These are phyloP conservation scores for Monosporascus sp. DNA, from an alignment of 2,329 filamentous ascomycete species.

Conservation along the genomic window DNA sequence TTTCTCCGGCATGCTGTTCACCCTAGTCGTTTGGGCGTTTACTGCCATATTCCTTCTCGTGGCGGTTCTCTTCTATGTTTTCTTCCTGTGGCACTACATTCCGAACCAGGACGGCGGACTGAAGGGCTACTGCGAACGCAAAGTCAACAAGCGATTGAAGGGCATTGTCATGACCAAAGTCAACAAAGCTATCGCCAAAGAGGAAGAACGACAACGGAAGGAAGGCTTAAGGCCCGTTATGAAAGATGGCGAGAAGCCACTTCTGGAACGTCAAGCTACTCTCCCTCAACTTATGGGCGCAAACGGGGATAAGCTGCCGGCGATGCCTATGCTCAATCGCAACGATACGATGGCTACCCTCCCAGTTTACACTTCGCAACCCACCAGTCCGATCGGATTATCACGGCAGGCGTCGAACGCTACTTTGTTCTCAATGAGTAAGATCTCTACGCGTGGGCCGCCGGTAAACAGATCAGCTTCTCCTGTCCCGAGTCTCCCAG, in stretches of 20 bases:
- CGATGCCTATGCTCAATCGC: constrained; percentile 54
- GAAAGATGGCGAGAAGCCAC: constrained; percentile 48
- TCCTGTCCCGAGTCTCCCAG: constrained; percentile 31
- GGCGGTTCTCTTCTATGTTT: constrained; percentile 72
- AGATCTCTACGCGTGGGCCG: constrained; percentile 59
- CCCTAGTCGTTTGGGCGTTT: constrained; percentile 82
- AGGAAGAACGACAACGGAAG: constrained; percentile 55
- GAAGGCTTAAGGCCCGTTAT: constrained; percentile 45
- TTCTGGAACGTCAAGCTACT: constrained; percentile 56
- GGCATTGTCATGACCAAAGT: constrained; percentile 82
- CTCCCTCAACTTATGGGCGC: constrained; percentile 55
- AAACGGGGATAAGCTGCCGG: constrained; percentile 45
- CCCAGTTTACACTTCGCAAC: constrained; percentile 56
- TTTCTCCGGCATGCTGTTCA: constrained; percentile 88
- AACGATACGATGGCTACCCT: constrained; percentile 58
- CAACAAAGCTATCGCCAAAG: constrained; percentile 79
- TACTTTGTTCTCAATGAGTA: constrained; percentile 54
- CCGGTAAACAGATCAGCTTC: constrained; percentile 42
- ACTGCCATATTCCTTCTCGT: constrained; percentile 69
- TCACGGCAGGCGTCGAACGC: constrained; percentile 33
- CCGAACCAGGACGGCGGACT: constrained; percentile 75
- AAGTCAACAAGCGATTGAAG: constrained; percentile 80
- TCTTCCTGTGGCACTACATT: constrained; percentile 91
- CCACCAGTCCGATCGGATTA: constrained; percentile 51
- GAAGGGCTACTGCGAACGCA: constrained; percentile 80